Conservation (phyloP, 139 green algal species). For the Yamagishiella unicocca region DNA sequence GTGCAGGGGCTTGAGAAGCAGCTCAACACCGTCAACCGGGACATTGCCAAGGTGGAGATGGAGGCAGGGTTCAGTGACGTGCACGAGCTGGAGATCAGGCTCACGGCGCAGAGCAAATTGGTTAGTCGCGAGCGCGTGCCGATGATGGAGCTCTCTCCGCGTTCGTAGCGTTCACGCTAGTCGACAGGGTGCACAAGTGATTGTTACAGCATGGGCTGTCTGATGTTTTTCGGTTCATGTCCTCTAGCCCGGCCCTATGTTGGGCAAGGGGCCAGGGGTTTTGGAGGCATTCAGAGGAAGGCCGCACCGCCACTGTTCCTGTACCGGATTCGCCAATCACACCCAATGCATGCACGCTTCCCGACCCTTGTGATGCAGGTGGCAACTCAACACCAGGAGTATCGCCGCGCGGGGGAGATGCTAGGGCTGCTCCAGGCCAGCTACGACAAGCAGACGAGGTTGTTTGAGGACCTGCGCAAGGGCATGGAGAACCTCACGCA, state of each 20-base stretch:
- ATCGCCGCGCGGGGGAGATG: background rate
- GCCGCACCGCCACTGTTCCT: no score
- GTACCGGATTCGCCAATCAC: no score
- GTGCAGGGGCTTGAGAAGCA: background rate
- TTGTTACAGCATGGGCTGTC: no score
- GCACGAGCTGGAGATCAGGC: slow-evolving; percentile 37
- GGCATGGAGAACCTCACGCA: background rate
- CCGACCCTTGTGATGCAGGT: no score
- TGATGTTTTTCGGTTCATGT: no score
- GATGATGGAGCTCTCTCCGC: no score
- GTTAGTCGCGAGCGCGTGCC: background rate
- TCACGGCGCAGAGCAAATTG: background rate
- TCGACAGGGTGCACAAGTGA: no score
- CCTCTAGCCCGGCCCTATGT: no score
- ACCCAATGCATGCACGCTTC: no score
- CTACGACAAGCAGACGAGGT: slow-evolving; percentile 20
- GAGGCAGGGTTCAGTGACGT: slow-evolving; percentile 42
- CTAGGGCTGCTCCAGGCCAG: slow-evolving; percentile 6
- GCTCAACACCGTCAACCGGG: background rate
- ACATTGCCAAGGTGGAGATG: slow-evolving; percentile 2
- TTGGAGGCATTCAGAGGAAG: no score
- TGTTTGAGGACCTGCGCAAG: slow-evolving; percentile 42
- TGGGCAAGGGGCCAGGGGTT: no score
- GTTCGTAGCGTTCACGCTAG: no score
- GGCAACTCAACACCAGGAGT: background rate